phyloP scores from a whole-genome alignment of 352 stramenopile genomes.

The Phytophthora nicotianae region DNA sequence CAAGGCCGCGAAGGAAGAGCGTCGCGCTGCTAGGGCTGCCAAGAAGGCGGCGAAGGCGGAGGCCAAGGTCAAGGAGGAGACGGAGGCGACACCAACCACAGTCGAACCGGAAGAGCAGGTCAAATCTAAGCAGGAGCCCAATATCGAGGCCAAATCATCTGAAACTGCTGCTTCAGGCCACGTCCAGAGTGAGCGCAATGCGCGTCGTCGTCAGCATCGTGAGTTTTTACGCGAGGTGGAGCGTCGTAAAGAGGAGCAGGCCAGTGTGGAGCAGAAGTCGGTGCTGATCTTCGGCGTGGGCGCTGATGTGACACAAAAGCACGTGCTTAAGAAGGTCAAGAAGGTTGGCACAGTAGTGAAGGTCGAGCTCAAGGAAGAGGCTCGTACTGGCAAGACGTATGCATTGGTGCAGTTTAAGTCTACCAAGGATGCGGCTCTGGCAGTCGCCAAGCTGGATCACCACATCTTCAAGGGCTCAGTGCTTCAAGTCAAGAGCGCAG shows the following conservation, averaged over 20 bases:
- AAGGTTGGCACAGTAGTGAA: conserved; percentile 63
- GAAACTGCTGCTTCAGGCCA: conserved; percentile 16
- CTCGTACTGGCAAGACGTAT: conserved; percentile 59
- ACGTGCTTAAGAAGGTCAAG: conserved; percentile 81
- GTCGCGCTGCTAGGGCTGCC: conserved; percentile 22
- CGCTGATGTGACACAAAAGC: conserved; percentile 74
- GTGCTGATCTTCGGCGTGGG: conserved; percentile 78
- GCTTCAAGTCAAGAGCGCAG: conserved; percentile 63
- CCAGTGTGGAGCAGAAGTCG: conserved; percentile 64
- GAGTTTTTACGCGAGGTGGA: conserved; percentile 79
- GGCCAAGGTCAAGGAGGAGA: conserved; percentile 21
- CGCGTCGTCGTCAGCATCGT: conserved; percentile 73
- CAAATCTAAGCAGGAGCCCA: conserved; percentile 27
- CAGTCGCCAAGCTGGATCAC: conserved; percentile 77
- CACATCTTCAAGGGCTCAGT: conserved; percentile 85
- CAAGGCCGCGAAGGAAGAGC: conserved; percentile 38
- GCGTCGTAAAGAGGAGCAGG: conserved; percentile 60
- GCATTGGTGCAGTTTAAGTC: conserved; percentile 71
- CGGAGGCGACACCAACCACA: conserved; percentile 5
- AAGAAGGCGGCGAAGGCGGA: conserved; percentile 29
- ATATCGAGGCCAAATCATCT: conserved; percentile 25
- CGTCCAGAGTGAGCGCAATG: conserved; percentile 83
- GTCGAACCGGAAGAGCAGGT: conserved; percentile 22
- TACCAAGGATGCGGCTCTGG: conserved; percentile 51
- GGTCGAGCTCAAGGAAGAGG: conserved; percentile 67